Evolutionary conservation across 192 early-diverging fungal species (phyloP).

Genomic region (Diversispora eburnea): DNA sequence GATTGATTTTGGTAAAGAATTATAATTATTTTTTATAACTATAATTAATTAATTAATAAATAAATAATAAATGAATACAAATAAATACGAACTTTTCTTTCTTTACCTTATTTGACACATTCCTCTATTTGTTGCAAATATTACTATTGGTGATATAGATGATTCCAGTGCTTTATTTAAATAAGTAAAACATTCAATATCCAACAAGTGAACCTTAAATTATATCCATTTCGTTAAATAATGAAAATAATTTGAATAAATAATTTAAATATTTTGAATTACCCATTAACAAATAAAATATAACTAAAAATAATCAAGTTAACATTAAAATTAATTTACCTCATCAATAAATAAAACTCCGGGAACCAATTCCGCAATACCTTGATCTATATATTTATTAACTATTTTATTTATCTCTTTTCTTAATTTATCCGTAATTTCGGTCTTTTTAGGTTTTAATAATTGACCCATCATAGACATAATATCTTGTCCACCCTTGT

Average conservation of each 20-base stretch:
- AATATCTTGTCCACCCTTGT: constrained; percentile 89
- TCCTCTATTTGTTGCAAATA: constrained; percentile 97
- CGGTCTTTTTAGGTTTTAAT: constrained; percentile 98
- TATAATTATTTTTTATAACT: no score
- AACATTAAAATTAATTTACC: constrained; percentile 35
- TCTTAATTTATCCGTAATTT: constrained; percentile 97
- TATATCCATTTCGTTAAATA: no score
- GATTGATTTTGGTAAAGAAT: neutral
- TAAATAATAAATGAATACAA: no score
- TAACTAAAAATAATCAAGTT: neutral
- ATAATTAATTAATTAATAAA: no score
- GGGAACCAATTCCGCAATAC: constrained; percentile 93
- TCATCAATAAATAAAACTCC: constrained; percentile 99
- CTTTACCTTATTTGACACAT: constrained; percentile 70
- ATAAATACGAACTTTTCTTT: neutral
- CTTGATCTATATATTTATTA: constrained; percentile 98
- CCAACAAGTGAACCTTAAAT: constrained; percentile 91
- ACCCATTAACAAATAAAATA: neutral
- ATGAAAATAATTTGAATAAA: no score
- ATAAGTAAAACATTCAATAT: constrained; percentile 99
- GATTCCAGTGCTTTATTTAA: constrained; percentile 97
- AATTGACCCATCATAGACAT: constrained; percentile 98
- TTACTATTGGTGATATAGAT: constrained; percentile 91
- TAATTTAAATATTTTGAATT: no score
- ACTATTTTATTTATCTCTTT: constrained; percentile 99